phyloP scores from a whole-genome alignment of 768 basidiomycete species.

The Mycena haematopus region DNA sequence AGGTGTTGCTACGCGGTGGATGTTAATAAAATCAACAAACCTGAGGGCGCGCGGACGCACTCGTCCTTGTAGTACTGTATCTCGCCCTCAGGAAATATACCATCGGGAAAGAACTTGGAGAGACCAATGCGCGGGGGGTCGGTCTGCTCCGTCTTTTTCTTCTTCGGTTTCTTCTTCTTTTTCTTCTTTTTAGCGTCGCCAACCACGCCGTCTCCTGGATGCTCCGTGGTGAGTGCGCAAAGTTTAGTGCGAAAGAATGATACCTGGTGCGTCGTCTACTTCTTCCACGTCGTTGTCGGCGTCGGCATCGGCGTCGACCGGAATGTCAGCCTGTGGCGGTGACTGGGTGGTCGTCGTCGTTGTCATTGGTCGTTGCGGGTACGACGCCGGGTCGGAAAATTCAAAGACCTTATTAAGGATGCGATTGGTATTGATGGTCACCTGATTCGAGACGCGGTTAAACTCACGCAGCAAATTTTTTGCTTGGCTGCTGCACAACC shows the following conservation, averaged over 20 bases:
- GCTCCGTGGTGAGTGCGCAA: background rate
- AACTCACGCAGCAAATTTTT: too few species aligned
- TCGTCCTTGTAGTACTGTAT: conserved; percentile 91
- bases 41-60: conserved; percentile 53
- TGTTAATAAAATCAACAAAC: conserved; percentile 4
- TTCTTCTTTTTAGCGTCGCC: conserved; percentile 82
- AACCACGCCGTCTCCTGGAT: conserved; percentile 31
- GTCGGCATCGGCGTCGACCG: conserved; percentile 10
- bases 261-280: conserved; percentile 24
- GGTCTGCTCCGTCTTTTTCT: conserved; percentile 82
- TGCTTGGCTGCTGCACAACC: too few species aligned
- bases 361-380: background rate
- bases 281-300: conserved; percentile 24
- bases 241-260: background rate
- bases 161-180: conserved; percentile 93
- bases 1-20: conserved; percentile 67
- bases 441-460: too few species aligned
- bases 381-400: background rate
- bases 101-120: conserved; percentile 85
- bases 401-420: too few species aligned
- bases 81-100: conserved; percentile 92
- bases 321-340: conserved; percentile 1
- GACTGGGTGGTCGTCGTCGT: background rate
- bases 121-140: conserved; percentile 92
- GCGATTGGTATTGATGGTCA: too few species aligned